Base-by-base conservation (phyloP, 2,329 filamentous ascomycete species). In the Mariannaea elegans region DNA sequence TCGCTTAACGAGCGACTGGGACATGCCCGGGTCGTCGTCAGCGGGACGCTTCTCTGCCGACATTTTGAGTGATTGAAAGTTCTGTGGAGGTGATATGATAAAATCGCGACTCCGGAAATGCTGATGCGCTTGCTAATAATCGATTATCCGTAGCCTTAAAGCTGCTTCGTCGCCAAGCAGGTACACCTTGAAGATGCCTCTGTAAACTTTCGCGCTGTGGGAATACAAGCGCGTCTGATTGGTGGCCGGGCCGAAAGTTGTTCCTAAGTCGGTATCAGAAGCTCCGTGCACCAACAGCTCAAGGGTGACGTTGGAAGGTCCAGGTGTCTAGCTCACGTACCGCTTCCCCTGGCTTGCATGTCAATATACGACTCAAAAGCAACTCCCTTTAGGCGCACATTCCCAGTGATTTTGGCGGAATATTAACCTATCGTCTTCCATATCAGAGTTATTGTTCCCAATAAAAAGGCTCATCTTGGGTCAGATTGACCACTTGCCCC, bases 21-120 rank as follows among this genome's bases (percentile, higher is more conserved):
- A 88, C 21, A 88, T 87, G 70, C 89, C 87, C 68, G 94, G 94
- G 61, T 92, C 90, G 68, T 91, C 90, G 62, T 91, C 89, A n/a
- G 94, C 93, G 60, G 93, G 91, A 73, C 95, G 88, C 81, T 99
- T 98, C 78, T 97, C 94, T 64, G 91, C 86, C 31, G 93, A 93
- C 94, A 97, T 97, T 60, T n/a, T 73, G 69, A 47, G 16, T 24
- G 4, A 48, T 34, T 21, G 14, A 31, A 45, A 39, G n/a, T 14
- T 27, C 13, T 45, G 12, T 4, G 32, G 16, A 19, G 1, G 7
- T 13, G 31, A 3, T 2, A 7, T 4, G 31, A 46, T 12, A 4
- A 14, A 44, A 56, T 23, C 5, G 63, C 55, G 63, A 70, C 53
- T 24, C 50, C 12, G 13, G 16, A 47, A 60, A 47, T 56, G 18